A percentile compares a stretch with the other conserved stretches of the same genome.
phyloP scores from a whole-genome alignment of 441 rosid species.

The Croton setiger region DNA sequence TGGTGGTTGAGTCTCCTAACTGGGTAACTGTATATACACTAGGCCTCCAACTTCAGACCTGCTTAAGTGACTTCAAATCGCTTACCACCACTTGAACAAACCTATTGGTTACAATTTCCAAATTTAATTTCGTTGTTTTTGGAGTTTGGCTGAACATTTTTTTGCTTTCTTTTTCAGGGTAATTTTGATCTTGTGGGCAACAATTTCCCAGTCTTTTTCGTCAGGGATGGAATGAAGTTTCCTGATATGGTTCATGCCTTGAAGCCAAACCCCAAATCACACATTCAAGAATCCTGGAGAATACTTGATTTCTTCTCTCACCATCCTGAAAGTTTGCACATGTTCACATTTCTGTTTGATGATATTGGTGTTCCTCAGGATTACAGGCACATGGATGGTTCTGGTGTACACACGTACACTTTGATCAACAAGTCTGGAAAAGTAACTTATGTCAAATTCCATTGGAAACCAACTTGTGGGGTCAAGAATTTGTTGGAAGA shows the following conservation, averaged over 20 bases:
- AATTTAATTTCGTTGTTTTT: neutral
- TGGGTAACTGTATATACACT: too few species aligned
- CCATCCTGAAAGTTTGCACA: constrained; percentile 93
- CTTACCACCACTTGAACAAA: too few species aligned
- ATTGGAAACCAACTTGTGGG: constrained; percentile 94
- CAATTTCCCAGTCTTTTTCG: constrained; percentile 90
- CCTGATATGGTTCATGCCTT: constrained; percentile 92
- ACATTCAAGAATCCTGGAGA: constrained; percentile 95
- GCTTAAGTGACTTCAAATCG: too few species aligned
- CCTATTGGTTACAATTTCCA: too few species aligned
- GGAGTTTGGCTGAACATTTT: neutral
- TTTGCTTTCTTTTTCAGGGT: constrained; percentile 46
- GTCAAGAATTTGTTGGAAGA: constrained; percentile 78
- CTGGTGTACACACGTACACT: constrained; percentile 78
- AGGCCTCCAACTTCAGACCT: too few species aligned
- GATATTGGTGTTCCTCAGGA: constrained; percentile 91
- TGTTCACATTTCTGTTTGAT: constrained; percentile 81
- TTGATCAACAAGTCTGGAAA: constrained; percentile 82
- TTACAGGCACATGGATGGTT: constrained; percentile 97
- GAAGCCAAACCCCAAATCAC: constrained; percentile 92
- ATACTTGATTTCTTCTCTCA: constrained; percentile 87
- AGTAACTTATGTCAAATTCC: constrained; percentile 80
- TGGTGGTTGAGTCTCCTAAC: too few species aligned
- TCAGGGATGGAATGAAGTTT: constrained; percentile 93
- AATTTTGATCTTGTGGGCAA: constrained; percentile 96